Percentiles rank a stretch among this genome's conserved stretches.
Evolutionary conservation across 1,284 basidiomycete species (phyloP).

Genomic region (Vanrija humicola): DNA sequence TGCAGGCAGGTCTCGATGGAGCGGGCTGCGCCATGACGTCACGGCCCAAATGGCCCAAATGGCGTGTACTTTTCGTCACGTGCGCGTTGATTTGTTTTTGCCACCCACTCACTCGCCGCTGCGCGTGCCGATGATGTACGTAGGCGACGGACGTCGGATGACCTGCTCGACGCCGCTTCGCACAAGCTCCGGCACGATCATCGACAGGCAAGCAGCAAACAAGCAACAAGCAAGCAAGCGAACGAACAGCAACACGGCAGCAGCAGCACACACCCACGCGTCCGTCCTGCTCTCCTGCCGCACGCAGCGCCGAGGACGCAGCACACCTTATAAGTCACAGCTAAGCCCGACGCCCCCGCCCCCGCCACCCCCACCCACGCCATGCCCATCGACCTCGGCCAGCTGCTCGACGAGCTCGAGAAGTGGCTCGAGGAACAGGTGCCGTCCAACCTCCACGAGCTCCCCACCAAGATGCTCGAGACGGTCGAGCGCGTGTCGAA

Average conservation of each 20-base stretch:
- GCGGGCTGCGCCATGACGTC: not conserved
- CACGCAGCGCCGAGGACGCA: no score
- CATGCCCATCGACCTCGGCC: slow-evolving; percentile 37
- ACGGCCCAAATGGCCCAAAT: no score
- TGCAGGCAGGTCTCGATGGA: not conserved
- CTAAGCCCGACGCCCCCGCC: not conserved
- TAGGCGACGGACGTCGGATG: no score
- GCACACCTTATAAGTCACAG: no score
- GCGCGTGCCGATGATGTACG: no score
- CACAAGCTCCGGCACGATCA: not conserved
- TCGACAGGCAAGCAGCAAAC: no score
- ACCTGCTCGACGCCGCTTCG: slow-evolving; percentile 1
- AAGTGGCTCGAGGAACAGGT: slow-evolving; percentile 46
- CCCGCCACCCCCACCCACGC: not conserved
- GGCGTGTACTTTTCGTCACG: not conserved
- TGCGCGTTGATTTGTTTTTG: not conserved
- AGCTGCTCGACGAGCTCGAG: slow-evolving; percentile 46
- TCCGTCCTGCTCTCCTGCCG: no score
- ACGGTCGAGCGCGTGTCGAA: slow-evolving; percentile 43
- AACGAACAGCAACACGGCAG: no score
- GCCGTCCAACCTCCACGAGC: slow-evolving; percentile 41
- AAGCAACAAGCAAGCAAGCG: no score
- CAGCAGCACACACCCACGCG: no score
- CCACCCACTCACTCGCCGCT: not conserved
- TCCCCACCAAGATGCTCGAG: slow-evolving; percentile 44